phyloP scores from a whole-genome alignment of 2,329 filamentous ascomycete genomes.

The Lomentospora prolificans region DNA sequence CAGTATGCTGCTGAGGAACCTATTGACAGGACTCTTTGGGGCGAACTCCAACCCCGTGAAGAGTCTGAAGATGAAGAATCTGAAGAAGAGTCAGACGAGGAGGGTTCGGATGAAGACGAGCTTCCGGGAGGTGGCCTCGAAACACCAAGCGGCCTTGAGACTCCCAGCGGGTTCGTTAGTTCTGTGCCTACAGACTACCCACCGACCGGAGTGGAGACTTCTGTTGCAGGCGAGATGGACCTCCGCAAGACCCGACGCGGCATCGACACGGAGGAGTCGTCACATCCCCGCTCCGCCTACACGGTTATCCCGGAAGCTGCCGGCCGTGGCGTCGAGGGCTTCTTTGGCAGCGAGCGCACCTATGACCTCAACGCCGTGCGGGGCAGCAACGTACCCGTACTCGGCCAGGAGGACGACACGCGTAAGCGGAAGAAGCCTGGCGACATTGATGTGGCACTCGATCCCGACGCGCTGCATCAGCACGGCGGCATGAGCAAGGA shows the following conservation, averaged over 20 bases:
- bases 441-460: slow-evolving; percentile 86
- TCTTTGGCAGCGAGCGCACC: slow-evolving; percentile 89
- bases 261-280: slow-evolving; percentile 76
- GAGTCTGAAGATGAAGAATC: slow-evolving; percentile 63
- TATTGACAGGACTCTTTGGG: slow-evolving; percentile 83
- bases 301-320: slow-evolving; percentile 69
- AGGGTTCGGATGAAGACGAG: slow-evolving; percentile 47
- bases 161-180: slow-evolving; percentile 70
- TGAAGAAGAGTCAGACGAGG: slow-evolving; percentile 65
- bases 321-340: slow-evolving; percentile 70
- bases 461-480: slow-evolving; percentile 67
- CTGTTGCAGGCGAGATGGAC: slow-evolving; percentile 77
- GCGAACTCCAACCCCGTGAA: slow-evolving; percentile 73
- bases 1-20: slow-evolving; percentile 53
- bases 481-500: slow-evolving; percentile 78
- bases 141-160: slow-evolving; percentile 69
- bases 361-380: slow-evolving; percentile 65
- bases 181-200: slow-evolving; percentile 72
- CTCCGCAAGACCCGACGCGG: slow-evolving; percentile 75
- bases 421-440: slow-evolving; percentile 92
- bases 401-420: slow-evolving; percentile 69
- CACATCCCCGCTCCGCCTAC: slow-evolving; percentile 69
- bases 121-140: slow-evolving; percentile 58
- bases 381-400: slow-evolving; percentile 53
- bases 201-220: slow-evolving; percentile 58